Percentiles rank a stretch among this genome's conserved stretches.
Evolutionary conservation across 805 yeast genomes (phyloP).

Genomic region (Saccharomycopsis amapae): DNA sequence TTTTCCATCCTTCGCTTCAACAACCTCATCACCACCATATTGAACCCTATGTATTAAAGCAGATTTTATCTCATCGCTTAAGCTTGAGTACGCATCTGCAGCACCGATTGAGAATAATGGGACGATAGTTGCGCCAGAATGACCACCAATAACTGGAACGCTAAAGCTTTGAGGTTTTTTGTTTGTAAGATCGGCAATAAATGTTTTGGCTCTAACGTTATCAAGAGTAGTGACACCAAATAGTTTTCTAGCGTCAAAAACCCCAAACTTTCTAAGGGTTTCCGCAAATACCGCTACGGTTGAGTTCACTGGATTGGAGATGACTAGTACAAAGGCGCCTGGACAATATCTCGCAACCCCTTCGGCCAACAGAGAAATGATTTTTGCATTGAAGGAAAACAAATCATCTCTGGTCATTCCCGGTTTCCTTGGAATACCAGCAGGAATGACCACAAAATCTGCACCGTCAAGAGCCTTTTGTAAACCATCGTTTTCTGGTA

Average conservation of each 20-base stretch:
- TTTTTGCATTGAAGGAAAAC: conserved; percentile 76
- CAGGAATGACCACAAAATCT: conserved; percentile 45
- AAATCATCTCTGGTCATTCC: conserved; percentile 92
- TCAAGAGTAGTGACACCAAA: conserved; percentile 90
- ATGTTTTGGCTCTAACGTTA: conserved; percentile 80
- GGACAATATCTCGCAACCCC: conserved; percentile 70
- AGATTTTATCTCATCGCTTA: conserved; percentile 35
- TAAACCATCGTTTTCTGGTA: conserved; percentile 39
- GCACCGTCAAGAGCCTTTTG: conserved; percentile 20
- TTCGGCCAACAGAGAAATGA: conserved; percentile 64
- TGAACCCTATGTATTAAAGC: conserved; percentile 82
- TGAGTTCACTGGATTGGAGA: conserved; percentile 91
- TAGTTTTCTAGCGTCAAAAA: conserved; percentile 62
- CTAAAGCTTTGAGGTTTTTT: conserved; percentile 38
- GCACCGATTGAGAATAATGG: conserved; percentile 58
- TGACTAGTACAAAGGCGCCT: conserved; percentile 68
- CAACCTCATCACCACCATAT: conserved; percentile 96
- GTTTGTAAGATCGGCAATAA: conserved; percentile 48
- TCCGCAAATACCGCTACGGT: conserved; percentile 87
- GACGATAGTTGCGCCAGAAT: conserved; percentile 90
- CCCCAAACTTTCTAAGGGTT: conserved; percentile 59
- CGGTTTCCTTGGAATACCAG: conserved; percentile 90
- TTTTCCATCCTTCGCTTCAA: conserved; percentile 86
- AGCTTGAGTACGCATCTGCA: conserved; percentile 26
- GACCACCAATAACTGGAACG: conserved; percentile 86